A percentile compares a stretch with the other conserved stretches of the same genome.
Evolutionary conservation across 176 grass and related monocot genomes (phyloP).

Genomic region (Aechmea fasciata): DNA sequence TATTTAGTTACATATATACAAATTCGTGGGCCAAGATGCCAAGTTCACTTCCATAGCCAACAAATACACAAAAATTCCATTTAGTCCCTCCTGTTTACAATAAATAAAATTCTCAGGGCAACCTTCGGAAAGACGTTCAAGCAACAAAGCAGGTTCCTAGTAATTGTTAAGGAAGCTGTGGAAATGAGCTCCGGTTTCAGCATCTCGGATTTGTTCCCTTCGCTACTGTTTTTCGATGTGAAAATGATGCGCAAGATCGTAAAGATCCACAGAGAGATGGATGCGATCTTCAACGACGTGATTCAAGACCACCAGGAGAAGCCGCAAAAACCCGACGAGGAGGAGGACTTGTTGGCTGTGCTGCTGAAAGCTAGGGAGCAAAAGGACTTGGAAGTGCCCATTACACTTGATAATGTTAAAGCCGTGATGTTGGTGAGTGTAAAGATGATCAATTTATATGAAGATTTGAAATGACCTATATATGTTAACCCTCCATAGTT

Average conservation of each 20-base stretch:
- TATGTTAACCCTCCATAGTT: too few relatives aligned
- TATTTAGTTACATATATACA: too few relatives aligned
- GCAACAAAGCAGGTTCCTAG: conserved; percentile 15
- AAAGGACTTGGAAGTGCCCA: conserved; percentile 26
- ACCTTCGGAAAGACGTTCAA: conserved; percentile 17
- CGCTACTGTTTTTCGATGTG: conserved; percentile 13
- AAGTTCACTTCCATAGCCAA: too few relatives aligned
- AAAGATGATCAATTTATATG: not conserved
- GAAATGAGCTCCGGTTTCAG: conserved; percentile 23
- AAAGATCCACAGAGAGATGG: conserved; percentile 25
- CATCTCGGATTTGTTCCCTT: conserved; percentile 31
- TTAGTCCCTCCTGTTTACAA: too few relatives aligned
- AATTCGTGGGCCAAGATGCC: too few relatives aligned
- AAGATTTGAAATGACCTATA: conserved; percentile 49
- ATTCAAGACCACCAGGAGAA: conserved; percentile 36
- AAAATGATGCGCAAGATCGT: conserved; percentile 12
- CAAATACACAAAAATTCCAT: too few relatives aligned
- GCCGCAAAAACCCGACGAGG: conserved; percentile 1
- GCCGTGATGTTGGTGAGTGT: too few relatives aligned
- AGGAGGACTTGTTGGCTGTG: not conserved
- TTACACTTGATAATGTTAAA: conserved; percentile 3
- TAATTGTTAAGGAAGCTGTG: conserved; percentile 4
- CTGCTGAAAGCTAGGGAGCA: conserved; percentile 41
- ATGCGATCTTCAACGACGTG: conserved; percentile 40
- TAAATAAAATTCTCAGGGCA: not conserved